phyloP scores from a whole-genome alignment of 1,284 basidiomycete species.

The Rhodofomes roseus region DNA sequence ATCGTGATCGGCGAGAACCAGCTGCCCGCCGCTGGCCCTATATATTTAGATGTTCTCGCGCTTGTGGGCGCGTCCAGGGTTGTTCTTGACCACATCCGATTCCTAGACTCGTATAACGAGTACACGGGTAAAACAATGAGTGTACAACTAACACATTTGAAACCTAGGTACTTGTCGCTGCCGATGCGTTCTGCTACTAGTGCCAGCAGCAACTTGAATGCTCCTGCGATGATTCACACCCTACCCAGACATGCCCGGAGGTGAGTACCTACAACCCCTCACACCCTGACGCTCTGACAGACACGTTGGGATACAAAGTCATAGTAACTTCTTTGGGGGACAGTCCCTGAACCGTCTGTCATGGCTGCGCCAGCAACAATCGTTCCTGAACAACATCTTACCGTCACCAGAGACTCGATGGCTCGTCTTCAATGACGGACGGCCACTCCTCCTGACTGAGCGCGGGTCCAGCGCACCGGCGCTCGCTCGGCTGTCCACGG shows the following conservation, averaged over 20 bases:
- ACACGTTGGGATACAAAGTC: conserved; percentile 7
- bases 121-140: neutral
- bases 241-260: neutral
- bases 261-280: neutral
- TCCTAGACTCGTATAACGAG: no score
- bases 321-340: conserved; percentile 67
- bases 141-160: neutral
- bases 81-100: no score
- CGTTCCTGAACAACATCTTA: conserved; percentile 69
- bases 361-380: conserved; percentile 73
- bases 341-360: conserved; percentile 86
- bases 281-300: neutral
- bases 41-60: neutral
- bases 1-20: neutral
- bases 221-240: neutral
- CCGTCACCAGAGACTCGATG: conserved; percentile 59
- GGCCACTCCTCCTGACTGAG: conserved; percentile 49
- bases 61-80: neutral
- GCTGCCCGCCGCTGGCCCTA: neutral
- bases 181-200: neutral
- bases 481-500: conserved; percentile 53
- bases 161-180: neutral
- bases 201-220: no score
- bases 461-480: conserved; percentile 21
- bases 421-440: conserved; percentile 67